Base-by-base conservation (phyloP, 2,329 filamentous ascomycete species). In the Diplodia sapinea region DNA sequence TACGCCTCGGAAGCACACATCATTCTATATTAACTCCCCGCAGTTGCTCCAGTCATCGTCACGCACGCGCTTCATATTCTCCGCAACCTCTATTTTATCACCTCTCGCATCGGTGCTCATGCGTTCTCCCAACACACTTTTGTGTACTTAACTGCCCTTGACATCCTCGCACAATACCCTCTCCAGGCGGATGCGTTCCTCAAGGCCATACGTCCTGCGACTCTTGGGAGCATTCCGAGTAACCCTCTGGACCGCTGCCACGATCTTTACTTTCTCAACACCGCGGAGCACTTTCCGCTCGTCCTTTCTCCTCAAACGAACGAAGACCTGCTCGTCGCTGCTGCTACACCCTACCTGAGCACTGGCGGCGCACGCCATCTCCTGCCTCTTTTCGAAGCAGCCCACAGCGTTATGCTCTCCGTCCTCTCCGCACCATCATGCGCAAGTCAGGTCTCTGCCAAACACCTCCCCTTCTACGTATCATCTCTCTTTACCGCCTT, bases 261-360 rank as follows among this genome's bases (percentile, higher is more conserved):
- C n/a, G 91, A 95, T 75, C 85, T 96, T 17, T 97, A 92, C 81
- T 96, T 96, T 79, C 86, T 97, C 70, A 95, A 96, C 74, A 87
- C 90, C 0, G 89, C 91, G 2, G 94, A 97, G 76, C 92, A 96
- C 76, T 88, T 97, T 69, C 89, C 92, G 0, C 82, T 93, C 9
- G 81, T 87, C 2, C 79, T 97, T 1, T 82, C 91, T 0, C 85
- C 90, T 0, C 80, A 84, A 3, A 85, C 87, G 2, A 92, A 89
- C 73, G 91, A 96, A 72, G 83, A 87, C 2, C 82, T 96, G 1
- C 86, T 96, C 17, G 82, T 96, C 64, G 85, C 89, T 40, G 89
- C 92, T 1, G 91, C 93, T 7, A 86, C 88, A 5, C 86, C 90
- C 0, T 95, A 96, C 75, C 86, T 97, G 3, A 82, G 84, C 52